These are phyloP conservation scores for Trametopsis cervina DNA, from an alignment of 768 basidiomycete genomes.

Conservation along the genomic window DNA sequence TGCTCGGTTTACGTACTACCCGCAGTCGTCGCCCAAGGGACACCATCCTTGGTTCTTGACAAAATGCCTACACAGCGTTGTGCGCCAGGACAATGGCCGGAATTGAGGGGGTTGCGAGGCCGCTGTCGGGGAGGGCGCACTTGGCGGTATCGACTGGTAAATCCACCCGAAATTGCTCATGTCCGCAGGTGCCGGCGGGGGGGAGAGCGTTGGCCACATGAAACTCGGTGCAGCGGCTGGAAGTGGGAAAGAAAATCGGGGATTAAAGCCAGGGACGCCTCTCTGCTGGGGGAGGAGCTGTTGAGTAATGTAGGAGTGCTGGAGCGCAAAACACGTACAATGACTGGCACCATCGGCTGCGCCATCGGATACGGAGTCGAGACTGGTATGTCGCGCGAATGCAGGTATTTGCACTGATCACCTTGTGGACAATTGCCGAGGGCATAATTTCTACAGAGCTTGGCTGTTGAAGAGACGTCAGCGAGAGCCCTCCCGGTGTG, in stretches of 20 bases:
- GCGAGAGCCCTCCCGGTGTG: too few relatives aligned
- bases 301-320: too few relatives aligned
- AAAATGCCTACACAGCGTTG: slow-evolving; percentile 35
- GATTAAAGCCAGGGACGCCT: background rate
- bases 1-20: slow-evolving; percentile 29
- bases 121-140: background rate
- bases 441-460: slow-evolving; percentile 30
- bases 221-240: background rate
- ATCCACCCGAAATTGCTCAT: slow-evolving; percentile 6
- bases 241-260: slow-evolving; percentile 4
- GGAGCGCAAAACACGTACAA: slow-evolving; percentile 5
- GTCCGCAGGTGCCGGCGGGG: background rate
- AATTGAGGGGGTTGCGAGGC: slow-evolving; percentile 11
- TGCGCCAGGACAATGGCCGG: slow-evolving; percentile 27
- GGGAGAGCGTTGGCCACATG: background rate
- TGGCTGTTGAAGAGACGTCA: slow-evolving; percentile 18
- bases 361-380: slow-evolving; percentile 10
- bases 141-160: slow-evolving; percentile 9
- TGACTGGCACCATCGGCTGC: slow-evolving; percentile 1
- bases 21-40: slow-evolving; percentile 33
- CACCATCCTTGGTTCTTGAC: slow-evolving; percentile 36
- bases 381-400: slow-evolving; percentile 18
- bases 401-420: slow-evolving; percentile 32
- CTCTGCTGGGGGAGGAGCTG: too few relatives aligned
- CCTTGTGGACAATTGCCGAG: slow-evolving; percentile 32